Evolutionary conservation across 495 filamentous ascomycete genomes (phyloP).

Genomic region (Talaromyces liani): DNA sequence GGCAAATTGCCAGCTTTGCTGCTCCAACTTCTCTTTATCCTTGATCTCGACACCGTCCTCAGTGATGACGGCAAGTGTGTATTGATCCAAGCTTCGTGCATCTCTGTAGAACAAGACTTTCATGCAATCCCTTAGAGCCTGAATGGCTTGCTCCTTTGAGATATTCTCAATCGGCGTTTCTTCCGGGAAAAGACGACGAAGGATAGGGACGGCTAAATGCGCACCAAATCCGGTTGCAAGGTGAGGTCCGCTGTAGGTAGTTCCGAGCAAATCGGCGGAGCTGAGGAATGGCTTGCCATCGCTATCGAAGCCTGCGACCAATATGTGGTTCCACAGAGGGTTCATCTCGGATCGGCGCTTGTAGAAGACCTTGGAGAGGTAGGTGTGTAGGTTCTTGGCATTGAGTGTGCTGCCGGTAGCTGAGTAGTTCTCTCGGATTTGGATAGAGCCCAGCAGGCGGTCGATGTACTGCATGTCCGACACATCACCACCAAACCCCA

Average conservation of each 20-base stretch:
- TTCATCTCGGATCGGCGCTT: conserved; percentile 90
- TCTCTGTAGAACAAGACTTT: conserved; percentile 98
- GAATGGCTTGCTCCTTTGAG: conserved; percentile 70
- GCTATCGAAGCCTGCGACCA: conserved; percentile 82
- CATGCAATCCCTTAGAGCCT: conserved; percentile 82
- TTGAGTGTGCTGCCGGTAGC: conserved; percentile 54
- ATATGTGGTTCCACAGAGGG: conserved; percentile 91
- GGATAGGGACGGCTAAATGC: conserved; percentile 84
- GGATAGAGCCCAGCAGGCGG: conserved; percentile 76
- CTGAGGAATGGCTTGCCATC: conserved; percentile 79
- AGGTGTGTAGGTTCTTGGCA: conserved; percentile 92
- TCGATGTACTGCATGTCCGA: conserved; percentile 98
- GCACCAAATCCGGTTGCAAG: conserved; percentile 92
- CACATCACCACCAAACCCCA: conserved; percentile 91
- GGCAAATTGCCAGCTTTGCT: conserved; percentile 96
- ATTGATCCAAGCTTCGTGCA: conserved; percentile 83
- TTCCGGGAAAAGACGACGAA: conserved; percentile 74
- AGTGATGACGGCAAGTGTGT: conserved; percentile 83
- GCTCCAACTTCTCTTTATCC: conserved; percentile 67
- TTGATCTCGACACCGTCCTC: conserved; percentile 72
- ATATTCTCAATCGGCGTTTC: conserved; percentile 65
- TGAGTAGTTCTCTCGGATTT: conserved; percentile 83
- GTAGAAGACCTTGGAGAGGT: conserved; percentile 91
- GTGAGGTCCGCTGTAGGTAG: conserved; percentile 77
- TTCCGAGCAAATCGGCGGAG: conserved; percentile 85